Base-by-base conservation (phyloP, 345 rosid species). In the Salix brachista region DNA sequence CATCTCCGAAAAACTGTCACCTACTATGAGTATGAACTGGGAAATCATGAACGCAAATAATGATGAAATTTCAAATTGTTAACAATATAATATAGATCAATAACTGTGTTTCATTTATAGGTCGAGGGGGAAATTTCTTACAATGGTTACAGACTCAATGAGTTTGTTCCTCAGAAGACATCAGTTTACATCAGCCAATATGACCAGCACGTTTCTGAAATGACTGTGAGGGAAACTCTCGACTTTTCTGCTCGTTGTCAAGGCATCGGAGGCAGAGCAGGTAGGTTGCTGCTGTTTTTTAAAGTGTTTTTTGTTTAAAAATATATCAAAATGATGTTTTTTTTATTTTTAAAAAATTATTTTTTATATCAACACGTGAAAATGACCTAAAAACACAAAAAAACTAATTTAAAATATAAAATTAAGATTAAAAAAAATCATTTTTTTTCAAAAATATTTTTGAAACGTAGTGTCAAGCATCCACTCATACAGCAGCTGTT, bases 171-270 rank as follows among this genome's bases (percentile, higher is more conserved):
- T 10, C 85, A 81, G 73, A 83, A 78, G 75, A 81, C 80, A n/a
- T 75, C 86, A n/a, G 85, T 83, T 5, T 83, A 86, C 71, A 80
- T 86, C 5, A 83, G 88, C 54, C 88, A 86, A 44, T 54, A 83
- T 23, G 86, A 86, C 39, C 10, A 36, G 34, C 88, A 83, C 65
- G 79, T 83, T n/a, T 70, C 80, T 2, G 88, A 83, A 64, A 81
- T 85, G 88, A 85, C 88, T 0, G 83, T 83, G 36, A 81, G 86
- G 66, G 88, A 85, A 67, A 85, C 80, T 5, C 79, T 85, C 2
- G 85, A 81, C 37, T 85, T 85, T 70, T 76, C 88, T 3, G 86
- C 86, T 12, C 75, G 88, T 7, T 85, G 88, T 71, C 84, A 83
- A n/a, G 88, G 88, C 14, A 74, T 85, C 36, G 88, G 85, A 17